Evolutionary conservation across 2,329 filamentous ascomycete species (phyloP).

Genomic region (Blumeria hordei): DNA sequence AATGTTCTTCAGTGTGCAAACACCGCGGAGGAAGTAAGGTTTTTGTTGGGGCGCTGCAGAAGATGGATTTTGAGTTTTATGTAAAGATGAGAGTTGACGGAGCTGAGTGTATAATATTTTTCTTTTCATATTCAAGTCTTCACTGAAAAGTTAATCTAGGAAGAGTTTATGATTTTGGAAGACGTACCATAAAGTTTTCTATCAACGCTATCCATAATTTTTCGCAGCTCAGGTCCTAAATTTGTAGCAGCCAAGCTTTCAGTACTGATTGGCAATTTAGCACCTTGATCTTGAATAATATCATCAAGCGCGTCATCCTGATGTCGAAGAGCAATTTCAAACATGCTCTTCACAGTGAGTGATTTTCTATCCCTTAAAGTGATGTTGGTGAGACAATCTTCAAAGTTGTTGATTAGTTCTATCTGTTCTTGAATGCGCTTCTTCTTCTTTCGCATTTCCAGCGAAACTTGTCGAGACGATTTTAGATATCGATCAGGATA

Average conservation of each 20-base stretch:
- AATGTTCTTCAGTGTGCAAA: conserved; percentile 22
- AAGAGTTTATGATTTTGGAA: background rate
- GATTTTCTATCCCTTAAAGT: conserved; percentile 7
- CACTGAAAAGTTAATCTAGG: conserved; percentile 5
- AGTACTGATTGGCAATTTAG: conserved; percentile 1
- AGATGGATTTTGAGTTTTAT: conserved; percentile 13
- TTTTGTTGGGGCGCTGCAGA: conserved; percentile 9
- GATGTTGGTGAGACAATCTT: conserved; percentile 11
- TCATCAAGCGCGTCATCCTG: conserved; percentile 8
- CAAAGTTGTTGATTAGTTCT: conserved; percentile 8
- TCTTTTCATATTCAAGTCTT: conserved; percentile 13
- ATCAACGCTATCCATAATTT: conserved; percentile 13
- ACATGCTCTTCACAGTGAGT: conserved; percentile 13
- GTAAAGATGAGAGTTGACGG: conserved; percentile 19
- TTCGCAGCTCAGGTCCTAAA: conserved; percentile 11
- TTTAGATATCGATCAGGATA: conserved; percentile 30
- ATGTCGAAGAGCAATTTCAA: conserved; percentile 13
- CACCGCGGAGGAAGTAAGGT: conserved; percentile 26
- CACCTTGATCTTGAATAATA: conserved; percentile 4
- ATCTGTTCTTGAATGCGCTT: conserved; percentile 11
- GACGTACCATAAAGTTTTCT: conserved; percentile 13
- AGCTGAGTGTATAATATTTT: conserved; percentile 11
- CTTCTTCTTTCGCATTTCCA: conserved; percentile 18
- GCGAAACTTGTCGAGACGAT: conserved; percentile 21
- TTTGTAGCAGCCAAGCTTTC: conserved; percentile 4